phyloP scores from a whole-genome alignment of 768 basidiomycete genomes.

The Lactifluus pinguis region DNA sequence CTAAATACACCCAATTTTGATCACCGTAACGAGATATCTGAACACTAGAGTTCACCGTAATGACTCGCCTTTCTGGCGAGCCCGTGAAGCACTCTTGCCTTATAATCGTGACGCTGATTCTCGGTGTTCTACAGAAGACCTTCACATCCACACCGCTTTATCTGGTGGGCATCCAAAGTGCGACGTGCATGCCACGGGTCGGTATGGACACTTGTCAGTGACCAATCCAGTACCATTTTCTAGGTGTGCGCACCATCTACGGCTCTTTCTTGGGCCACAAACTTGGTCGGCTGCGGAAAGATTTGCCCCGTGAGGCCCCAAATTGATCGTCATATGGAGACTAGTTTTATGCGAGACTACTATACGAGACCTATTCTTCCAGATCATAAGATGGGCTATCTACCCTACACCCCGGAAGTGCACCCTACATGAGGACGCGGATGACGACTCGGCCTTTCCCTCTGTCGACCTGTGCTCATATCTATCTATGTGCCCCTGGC shows the following conservation, averaged over 20 bases:
- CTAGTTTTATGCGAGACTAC: no score
- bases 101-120: not conserved
- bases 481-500: conserved; percentile 34
- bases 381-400: no score
- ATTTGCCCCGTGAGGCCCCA: no score
- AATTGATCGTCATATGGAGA: no score
- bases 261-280: no score
- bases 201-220: not conserved
- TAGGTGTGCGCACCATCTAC: not conserved
- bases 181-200: not conserved
- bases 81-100: not conserved
- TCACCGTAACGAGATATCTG: not conserved
- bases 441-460: not conserved
- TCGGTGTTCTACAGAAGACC: not conserved
- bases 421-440: not conserved
- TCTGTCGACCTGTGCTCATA: not conserved
- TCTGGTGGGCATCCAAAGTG: not conserved
- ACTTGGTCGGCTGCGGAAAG: no score
- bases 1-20: not conserved
- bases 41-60: not conserved
- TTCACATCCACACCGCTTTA: not conserved
- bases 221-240: not conserved
- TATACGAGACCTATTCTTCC: no score
- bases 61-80: not conserved
- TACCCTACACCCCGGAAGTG: no score